These are phyloP conservation scores for Hymenoscyphus linearis DNA, from an alignment of 2,329 filamentous ascomycete species.

Conservation along the genomic window DNA sequence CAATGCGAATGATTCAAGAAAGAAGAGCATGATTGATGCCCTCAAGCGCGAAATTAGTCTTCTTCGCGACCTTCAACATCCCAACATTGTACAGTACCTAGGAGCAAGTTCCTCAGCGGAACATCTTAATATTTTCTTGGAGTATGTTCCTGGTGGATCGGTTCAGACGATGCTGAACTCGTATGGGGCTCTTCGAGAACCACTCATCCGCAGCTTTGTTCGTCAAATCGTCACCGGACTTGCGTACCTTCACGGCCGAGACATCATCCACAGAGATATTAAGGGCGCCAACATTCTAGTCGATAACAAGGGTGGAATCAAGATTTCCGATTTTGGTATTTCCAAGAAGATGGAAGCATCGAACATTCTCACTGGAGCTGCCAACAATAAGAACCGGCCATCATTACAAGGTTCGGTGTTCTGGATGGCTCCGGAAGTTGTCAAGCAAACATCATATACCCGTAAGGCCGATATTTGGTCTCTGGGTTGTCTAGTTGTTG, in stretches of 20 bases:
- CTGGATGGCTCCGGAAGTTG: slow-evolving; percentile 99
- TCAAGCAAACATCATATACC: slow-evolving; percentile 95
- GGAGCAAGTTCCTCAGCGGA: slow-evolving; percentile 88
- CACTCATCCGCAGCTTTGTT: slow-evolving; percentile 91
- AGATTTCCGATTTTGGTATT: slow-evolving; percentile 98
- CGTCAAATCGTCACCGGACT: slow-evolving; percentile 90
- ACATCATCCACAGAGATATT: slow-evolving; percentile 98
- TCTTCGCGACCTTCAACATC: slow-evolving; percentile 86
- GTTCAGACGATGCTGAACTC: slow-evolving; percentile 99
- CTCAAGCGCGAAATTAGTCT: slow-evolving; percentile 95
- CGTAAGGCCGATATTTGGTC: slow-evolving; percentile 99
- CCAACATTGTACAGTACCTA: slow-evolving; percentile 97
- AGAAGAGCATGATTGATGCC: slow-evolving; percentile 97
- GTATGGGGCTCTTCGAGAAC: slow-evolving; percentile 90
- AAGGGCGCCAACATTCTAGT: slow-evolving; percentile 98
- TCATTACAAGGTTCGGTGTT: slow-evolving; percentile 97
- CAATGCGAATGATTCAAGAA: slow-evolving; percentile 79
- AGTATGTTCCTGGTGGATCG: slow-evolving; percentile 95
- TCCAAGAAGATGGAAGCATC: slow-evolving; percentile 95
- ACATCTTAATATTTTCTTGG: slow-evolving; percentile 98
- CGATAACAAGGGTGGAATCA: slow-evolving; percentile 97
- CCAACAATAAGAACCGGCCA: slow-evolving; percentile 62
- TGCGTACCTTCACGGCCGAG: slow-evolving; percentile 85
- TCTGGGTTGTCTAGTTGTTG: slow-evolving; percentile 89
- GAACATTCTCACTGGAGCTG: slow-evolving; percentile 67